Conservation (phyloP, 1,139 yeast genomes). For the Nakaseomyces kungkrabaensis region DNA sequence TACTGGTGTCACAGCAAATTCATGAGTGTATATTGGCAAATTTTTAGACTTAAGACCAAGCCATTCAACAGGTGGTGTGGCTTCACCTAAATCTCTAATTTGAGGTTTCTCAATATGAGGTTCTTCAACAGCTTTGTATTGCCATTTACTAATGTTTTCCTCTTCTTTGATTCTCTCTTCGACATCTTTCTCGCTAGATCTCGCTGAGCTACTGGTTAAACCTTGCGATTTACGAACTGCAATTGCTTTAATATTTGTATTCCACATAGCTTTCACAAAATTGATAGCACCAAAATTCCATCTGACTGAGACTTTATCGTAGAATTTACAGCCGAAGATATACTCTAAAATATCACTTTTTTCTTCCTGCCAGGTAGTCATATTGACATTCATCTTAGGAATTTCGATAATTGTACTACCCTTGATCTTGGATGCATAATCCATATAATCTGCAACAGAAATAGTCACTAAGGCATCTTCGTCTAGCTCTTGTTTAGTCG, state of each 20-base stretch:
- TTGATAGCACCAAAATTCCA: conserved; percentile 95
- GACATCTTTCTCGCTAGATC: conserved; percentile 30
- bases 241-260: conserved; percentile 56
- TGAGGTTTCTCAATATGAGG: conserved; percentile 87
- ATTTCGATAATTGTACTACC: conserved; percentile 78
- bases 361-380: conserved; percentile 62
- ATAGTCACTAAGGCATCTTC: conserved; percentile 40
- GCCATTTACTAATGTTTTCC: conserved; percentile 48
- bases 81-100: conserved; percentile 83
- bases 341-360: conserved; percentile 48
- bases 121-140: conserved; percentile 56
- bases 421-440: conserved; percentile 46
- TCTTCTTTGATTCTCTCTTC: conserved; percentile 56
- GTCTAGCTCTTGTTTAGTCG: conserved; percentile 35
- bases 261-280: conserved; percentile 85
- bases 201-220: conserved; percentile 23
- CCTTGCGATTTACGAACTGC: conserved; percentile 38
- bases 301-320: conserved; percentile 79
- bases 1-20: conserved; percentile 58
- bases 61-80: conserved; percentile 98
- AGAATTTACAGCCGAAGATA: conserved; percentile 61
- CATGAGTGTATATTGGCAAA: conserved; percentile 81
- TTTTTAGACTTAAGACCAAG: conserved; percentile 82
- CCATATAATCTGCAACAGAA: conserved; percentile 46
- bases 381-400: conserved; percentile 64